phyloP scores from a whole-genome alignment of 1,139 yeast genomes.

The Debaryomyces fabryi region DNA sequence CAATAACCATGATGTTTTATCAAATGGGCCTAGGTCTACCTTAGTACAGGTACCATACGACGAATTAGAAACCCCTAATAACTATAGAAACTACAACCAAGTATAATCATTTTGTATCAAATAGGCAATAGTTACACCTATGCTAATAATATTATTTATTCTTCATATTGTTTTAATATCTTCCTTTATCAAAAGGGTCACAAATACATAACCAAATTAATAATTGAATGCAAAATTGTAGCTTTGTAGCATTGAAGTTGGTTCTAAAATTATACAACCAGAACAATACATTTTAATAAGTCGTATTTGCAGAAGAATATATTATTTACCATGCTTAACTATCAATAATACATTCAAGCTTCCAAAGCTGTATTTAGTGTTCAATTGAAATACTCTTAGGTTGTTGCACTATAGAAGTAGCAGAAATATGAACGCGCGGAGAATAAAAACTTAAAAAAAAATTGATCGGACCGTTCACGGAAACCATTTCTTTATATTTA shows the following conservation, averaged over 20 bases:
- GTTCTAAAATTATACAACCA: not conserved
- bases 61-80: constrained; percentile 1
- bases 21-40: not conserved
- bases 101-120: not conserved
- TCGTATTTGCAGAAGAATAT: not conserved
- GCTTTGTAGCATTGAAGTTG: not conserved
- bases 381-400: no score
- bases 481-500: not conserved
- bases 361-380: no score
- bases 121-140: not conserved
- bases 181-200: not conserved
- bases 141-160: not conserved
- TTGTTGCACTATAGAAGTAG: not conserved
- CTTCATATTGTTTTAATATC: not conserved
- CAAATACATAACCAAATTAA: not conserved
- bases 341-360: no score
- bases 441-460: not conserved
- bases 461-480: constrained; percentile 5
- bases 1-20: not conserved
- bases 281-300: not conserved
- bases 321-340: no score
- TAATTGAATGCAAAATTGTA: not conserved
- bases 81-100: constrained; percentile 7
- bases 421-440: not conserved
- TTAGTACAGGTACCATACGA: constrained; percentile 2